Evolutionary conservation across 2,329 filamentous ascomycete species (phyloP).

Genomic region (Fusarium gaditjirri): DNA sequence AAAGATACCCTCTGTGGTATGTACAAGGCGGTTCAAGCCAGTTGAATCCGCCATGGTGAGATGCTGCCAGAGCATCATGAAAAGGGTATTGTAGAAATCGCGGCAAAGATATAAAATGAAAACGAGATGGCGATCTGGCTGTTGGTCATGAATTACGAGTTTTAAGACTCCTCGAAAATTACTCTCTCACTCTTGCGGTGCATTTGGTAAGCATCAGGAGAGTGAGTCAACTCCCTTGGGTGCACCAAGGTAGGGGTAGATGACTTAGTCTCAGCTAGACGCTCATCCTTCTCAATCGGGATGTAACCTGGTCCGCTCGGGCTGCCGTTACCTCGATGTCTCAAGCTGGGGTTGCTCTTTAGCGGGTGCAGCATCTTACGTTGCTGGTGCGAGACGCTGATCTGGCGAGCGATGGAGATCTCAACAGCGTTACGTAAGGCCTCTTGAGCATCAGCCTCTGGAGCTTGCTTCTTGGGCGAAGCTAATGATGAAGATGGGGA

Average conservation of each 20-base stretch:
- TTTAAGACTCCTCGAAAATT: slow-evolving; percentile 57
- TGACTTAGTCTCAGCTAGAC: slow-evolving; percentile 51
- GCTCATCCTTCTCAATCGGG: slow-evolving; percentile 44
- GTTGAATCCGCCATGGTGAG: slow-evolving; percentile 17
- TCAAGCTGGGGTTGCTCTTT: slow-evolving; percentile 49
- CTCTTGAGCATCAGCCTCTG: slow-evolving; percentile 35
- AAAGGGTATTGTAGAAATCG: slow-evolving; percentile 14
- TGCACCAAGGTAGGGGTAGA: slow-evolving; percentile 60
- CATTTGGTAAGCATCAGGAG: slow-evolving; percentile 54
- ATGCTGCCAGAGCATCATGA: slow-evolving; percentile 31
- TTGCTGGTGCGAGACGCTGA: slow-evolving; percentile 72
- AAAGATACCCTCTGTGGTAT: slow-evolving; percentile 18
- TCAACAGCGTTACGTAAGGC: slow-evolving; percentile 67
- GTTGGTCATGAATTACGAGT: background rate
- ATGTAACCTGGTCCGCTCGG: slow-evolving; percentile 29
- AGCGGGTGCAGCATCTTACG: slow-evolving; percentile 68
- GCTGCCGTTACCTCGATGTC: slow-evolving; percentile 31
- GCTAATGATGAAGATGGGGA: slow-evolving; percentile 29
- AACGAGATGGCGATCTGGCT: background rate
- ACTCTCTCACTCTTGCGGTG: slow-evolving; percentile 63
- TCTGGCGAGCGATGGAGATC: slow-evolving; percentile 74
- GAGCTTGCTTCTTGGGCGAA: slow-evolving; percentile 40
- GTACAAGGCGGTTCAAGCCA: slow-evolving; percentile 25
- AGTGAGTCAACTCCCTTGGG: slow-evolving; percentile 43
- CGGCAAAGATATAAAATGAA: slow-evolving; percentile 2